Percentiles rank a stretch among this genome's conserved stretches.
These are phyloP conservation scores for Verruconis gallopava DNA, from an alignment of 2,329 filamentous ascomycete species.

Conservation along the genomic window DNA sequence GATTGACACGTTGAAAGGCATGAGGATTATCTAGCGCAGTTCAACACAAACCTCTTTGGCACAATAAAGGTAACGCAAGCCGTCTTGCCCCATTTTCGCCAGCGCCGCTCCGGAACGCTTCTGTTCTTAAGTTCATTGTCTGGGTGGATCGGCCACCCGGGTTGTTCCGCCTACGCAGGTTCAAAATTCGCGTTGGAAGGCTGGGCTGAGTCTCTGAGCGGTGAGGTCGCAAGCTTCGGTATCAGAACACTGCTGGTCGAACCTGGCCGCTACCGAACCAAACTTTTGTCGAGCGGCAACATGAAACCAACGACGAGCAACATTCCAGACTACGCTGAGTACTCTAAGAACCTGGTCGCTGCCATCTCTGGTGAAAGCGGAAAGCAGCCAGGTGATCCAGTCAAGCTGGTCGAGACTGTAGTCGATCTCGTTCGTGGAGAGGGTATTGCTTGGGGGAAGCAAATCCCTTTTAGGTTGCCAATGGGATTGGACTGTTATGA, in stretches of 20 bases:
- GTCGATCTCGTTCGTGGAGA: slow-evolving; percentile 42
- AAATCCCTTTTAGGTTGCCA: slow-evolving; percentile 40
- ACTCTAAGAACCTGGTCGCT: slow-evolving; percentile 23
- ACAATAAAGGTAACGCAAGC: slow-evolving; percentile 36
- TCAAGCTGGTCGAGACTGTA: slow-evolving; percentile 38
- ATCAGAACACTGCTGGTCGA: slow-evolving; percentile 31
- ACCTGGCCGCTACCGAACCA: background rate
- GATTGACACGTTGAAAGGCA: slow-evolving; percentile 26
- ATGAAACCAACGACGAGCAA: background rate
- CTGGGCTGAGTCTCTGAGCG: slow-evolving; percentile 29
- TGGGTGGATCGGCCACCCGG: slow-evolving; percentile 26
- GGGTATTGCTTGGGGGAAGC: slow-evolving; percentile 35
- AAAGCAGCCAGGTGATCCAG: slow-evolving; percentile 43
- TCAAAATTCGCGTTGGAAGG: slow-evolving; percentile 34
- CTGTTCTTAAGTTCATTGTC: slow-evolving; percentile 24
- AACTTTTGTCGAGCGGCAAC: background rate
- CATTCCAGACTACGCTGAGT: slow-evolving; percentile 19
- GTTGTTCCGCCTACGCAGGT: slow-evolving; percentile 32
- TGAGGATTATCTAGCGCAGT: slow-evolving; percentile 28
- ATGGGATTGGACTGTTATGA: slow-evolving; percentile 37
- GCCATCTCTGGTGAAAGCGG: slow-evolving; percentile 27
- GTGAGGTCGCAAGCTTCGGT: slow-evolving; percentile 32
- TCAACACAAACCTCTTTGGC: slow-evolving; percentile 40
- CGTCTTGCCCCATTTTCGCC: slow-evolving; percentile 35
- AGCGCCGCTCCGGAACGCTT: slow-evolving; percentile 24